Evolutionary conservation across 164 flowering plant species (phyloP).

Genomic region (Cinnamomum chago): DNA sequence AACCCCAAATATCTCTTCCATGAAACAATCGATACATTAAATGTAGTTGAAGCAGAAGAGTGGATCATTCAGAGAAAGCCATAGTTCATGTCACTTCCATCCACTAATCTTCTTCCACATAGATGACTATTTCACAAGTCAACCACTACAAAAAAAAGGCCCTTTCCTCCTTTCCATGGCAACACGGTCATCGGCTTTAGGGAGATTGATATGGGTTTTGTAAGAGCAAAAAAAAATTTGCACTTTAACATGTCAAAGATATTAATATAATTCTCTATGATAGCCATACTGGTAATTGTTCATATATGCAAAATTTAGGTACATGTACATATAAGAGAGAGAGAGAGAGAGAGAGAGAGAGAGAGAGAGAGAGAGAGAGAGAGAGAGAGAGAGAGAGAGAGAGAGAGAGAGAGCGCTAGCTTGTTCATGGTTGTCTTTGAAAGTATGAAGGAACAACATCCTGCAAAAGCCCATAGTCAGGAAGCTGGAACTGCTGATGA

Average conservation of each 20-base stretch:
- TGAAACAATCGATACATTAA: neutral
- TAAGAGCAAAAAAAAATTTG: neutral
- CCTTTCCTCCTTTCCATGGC: neutral
- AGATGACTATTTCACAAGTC: constrained; percentile 2
- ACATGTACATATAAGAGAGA: constrained; percentile 9
- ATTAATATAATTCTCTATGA: constrained; percentile 8
- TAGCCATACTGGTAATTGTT: constrained; percentile 7
- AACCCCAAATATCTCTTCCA: neutral
- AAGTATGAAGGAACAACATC: constrained; percentile 30
- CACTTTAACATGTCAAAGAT: constrained; percentile 4
- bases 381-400: neutral
- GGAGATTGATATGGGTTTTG: constrained; percentile 8
- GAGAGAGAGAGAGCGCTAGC: constrained; percentile 6
- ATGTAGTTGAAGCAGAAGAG: constrained; percentile 3
- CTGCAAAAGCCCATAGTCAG: constrained; percentile 39
- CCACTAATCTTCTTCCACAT: neutral
- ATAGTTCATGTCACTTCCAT: neutral
- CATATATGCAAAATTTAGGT: constrained; percentile 3
- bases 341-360: constrained; percentile 2
- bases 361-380: constrained; percentile 6
- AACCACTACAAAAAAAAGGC: neutral
- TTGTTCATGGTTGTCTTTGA: constrained; percentile 18
- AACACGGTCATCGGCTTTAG: constrained; percentile 1
- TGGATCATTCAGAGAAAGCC: neutral
- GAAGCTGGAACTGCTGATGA: constrained; percentile 14